Base-by-base conservation (phyloP, 2,329 filamentous ascomycete genomes). In the Atkinsonella texensis region DNA sequence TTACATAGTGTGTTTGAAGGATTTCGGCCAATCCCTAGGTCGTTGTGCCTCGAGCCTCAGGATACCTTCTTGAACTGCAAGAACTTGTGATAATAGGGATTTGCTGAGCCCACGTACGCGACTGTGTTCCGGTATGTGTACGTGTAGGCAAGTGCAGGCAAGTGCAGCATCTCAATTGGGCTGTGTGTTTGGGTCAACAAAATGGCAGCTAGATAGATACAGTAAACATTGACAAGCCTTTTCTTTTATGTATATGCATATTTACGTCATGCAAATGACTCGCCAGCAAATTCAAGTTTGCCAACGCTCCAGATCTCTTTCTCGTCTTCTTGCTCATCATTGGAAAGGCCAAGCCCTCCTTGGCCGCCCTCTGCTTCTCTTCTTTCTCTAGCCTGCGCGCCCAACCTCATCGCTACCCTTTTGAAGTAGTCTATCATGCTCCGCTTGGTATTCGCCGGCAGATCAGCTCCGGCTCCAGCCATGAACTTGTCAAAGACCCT, bases 361-460 rank as follows among this genome's bases (percentile, higher is more conserved):
- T 84, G 79, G 8, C 91, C 93, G 55, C 90, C 91, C 65, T 96
- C 90, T 0, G 93, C 93, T 59, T 95, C 90, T 62, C 81, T 86
- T 60, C 93, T 79, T 71, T 98, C 93, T 55, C 89, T 79, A 1
- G 87, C 89, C 66, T 97, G 93, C 17, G 74, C 79, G n/a, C 87
- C 91, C 18, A 97, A 71, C 59, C 90, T 80, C 62, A 91, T 68
- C 1, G 89, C 89, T 57, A 98, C 87, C 42, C 93, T 77, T 76
- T 95, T 95, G 73, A 97, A 97, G 71, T 98, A 98, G 67, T 98
- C 93, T 53, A 84, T 79, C 85, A 98, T 96, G 66, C 85, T 89
- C 59, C 91, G 79, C 76, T 94, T 93, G 17, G 82, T 82, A 41
- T 80, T 84, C 0, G 87, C 70, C 9, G 83, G 75, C 53, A 96